Evolutionary conservation across 176 grass and related monocot species (phyloP).

Genomic region (Oryza glumipatula): DNA sequence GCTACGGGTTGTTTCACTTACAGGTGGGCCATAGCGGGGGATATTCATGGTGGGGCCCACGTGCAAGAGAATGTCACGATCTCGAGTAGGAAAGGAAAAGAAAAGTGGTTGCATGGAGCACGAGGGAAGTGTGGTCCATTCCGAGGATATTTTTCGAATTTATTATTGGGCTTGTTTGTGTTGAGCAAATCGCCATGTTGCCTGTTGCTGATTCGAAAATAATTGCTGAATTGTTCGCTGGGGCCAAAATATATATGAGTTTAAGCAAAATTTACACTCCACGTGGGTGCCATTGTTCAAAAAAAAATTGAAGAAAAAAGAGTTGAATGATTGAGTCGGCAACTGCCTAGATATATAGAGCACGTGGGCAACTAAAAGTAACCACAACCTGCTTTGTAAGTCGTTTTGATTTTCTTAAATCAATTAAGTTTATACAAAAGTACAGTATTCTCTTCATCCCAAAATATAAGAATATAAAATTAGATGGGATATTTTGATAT

Average conservation of each 20-base stretch:
- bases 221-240: background rate
- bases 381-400: no score
- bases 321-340: background rate
- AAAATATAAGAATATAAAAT: no score
- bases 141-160: background rate
- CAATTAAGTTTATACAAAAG: no score
- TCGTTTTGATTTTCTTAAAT: no score
- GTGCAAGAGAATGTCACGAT: background rate
- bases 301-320: no score
- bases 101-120: background rate
- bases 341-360: background rate
- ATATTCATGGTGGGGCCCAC: background rate
- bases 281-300: background rate
- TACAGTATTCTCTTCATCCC: no score
- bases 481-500: no score
- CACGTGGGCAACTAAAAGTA: no score
- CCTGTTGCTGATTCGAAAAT: background rate
- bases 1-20: background rate
- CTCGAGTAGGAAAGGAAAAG: background rate
- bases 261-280: background rate
- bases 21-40: background rate
- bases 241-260: background rate
- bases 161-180: background rate
- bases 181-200: background rate
- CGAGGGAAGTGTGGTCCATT: constrained; percentile 33